Conservation (phyloP, 495 filamentous ascomycete species). For the Lindgomyces ingoldianus region DNA sequence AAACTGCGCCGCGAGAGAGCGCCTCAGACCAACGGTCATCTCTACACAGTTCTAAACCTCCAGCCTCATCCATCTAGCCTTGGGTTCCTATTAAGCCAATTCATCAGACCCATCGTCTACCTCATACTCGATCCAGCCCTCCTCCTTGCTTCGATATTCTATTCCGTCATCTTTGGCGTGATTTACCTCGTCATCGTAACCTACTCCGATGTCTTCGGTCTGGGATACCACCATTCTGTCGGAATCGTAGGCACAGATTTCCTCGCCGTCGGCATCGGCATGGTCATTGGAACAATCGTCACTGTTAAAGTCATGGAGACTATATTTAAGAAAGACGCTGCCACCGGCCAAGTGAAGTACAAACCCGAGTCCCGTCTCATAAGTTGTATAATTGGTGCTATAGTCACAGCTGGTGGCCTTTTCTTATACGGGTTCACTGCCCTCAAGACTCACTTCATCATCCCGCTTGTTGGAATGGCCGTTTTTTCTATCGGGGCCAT, state of each 20-base stretch:
- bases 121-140: constrained; percentile 13
- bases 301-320: constrained; percentile 13
- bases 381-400: constrained; percentile 1
- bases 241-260: constrained; percentile 16
- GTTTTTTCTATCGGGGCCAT: constrained; percentile 8
- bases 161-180: constrained; percentile 11
- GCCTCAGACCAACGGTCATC: not conserved
- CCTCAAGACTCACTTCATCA: constrained; percentile 5
- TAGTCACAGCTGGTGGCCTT: not conserved
- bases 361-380: constrained; percentile 10
- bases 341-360: not conserved
- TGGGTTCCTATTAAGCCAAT: not conserved
- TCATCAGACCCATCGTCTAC: constrained; percentile 8
- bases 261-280: constrained; percentile 15
- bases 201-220: constrained; percentile 4
- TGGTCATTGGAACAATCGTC: constrained; percentile 7
- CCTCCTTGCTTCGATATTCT: constrained; percentile 3
- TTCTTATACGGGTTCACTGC: constrained; percentile 15
- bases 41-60: constrained; percentile 11
- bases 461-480: constrained; percentile 7
- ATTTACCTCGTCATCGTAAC: constrained; percentile 18
- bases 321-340: constrained; percentile 4
- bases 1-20: not conserved
- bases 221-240: constrained; percentile 6
- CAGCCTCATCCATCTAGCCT: not conserved